Base-by-base conservation (phyloP, 169 alveolate genomes). In the Cryptosporidium felis region DNA sequence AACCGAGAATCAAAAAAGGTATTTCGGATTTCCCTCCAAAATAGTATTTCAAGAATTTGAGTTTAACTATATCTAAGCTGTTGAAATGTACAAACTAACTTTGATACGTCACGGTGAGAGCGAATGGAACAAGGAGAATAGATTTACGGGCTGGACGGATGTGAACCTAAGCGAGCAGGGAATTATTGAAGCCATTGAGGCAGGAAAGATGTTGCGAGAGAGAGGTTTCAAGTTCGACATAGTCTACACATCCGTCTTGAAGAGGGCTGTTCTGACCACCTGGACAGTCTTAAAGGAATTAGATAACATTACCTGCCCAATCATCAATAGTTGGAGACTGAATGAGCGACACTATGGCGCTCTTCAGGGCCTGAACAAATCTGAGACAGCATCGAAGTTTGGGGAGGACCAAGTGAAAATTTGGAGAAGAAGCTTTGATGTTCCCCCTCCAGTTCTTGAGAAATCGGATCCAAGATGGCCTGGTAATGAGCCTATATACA, bases 91-190 rank as follows among this genome's bases (percentile, higher is more conserved):
- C 66, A 74, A 74, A 42, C 66, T 74, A 40, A 56, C 67, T 61
- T 51, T 67, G 62, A 92, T 93, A 8, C 91, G 98, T 65, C 96
- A 94, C 80, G 99, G 99, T 65, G 99, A 98, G 82, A 92, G 97
- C 38, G 80, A 93, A 36, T 97, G 99, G 99, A 96, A 98, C 92
- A 92, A 92, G 80, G 99, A 96, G 60, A 97, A 97, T 91, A 91
- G 97, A 65, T 97, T 97, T 91, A 96, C 99, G 1, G 99, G 99
- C 12, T 98, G 99, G 99, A 96, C 97, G 28, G 99, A 98, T 90
- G 98, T 96, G 12, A 94, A 94, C 38, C 93, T 98, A 62, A 91
- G 98, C 36, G 95, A 94, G 65, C 91, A 89, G 46, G 99, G 99
- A 51, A 88, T 94, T 53, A 85, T 93, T 67, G 99, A 97, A 91